Evolutionary conservation across 2,329 filamentous ascomycete species (phyloP).

Genomic region (Pseudocercospora fijiensis): DNA sequence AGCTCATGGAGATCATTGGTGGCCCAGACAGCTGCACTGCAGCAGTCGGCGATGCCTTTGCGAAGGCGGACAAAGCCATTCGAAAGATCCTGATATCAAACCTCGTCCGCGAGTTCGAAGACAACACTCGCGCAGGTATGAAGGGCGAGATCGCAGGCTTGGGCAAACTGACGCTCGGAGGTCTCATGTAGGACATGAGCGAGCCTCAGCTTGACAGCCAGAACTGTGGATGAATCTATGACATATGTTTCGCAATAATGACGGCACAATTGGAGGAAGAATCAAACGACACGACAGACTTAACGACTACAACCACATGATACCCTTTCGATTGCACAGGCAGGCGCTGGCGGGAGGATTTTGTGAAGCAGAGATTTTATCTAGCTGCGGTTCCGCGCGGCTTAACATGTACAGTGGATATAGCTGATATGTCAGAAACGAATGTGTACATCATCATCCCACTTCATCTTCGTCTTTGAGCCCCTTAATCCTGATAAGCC

Average conservation of each 20-base stretch:
- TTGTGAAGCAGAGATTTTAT: conserved; percentile 1
- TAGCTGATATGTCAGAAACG: background rate
- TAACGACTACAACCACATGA: background rate
- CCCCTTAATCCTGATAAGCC: background rate
- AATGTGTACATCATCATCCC: background rate
- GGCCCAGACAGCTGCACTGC: conserved; percentile 68
- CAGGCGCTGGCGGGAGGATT: conserved; percentile 1
- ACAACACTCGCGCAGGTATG: conserved; percentile 71
- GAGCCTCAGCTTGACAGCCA: conserved; percentile 8
- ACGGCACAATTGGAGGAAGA: conserved; percentile 4
- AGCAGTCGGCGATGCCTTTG: conserved; percentile 75
- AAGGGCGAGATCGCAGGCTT: conserved; percentile 82
- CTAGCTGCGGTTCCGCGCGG: conserved; percentile 3
- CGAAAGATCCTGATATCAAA: conserved; percentile 86
- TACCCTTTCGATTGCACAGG: conserved; percentile 9
- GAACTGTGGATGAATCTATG: background rate
- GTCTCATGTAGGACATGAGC: conserved; percentile 61
- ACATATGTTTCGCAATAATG: background rate
- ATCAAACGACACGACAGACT: conserved; percentile 1
- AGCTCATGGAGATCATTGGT: conserved; percentile 72
- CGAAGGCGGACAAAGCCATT: conserved; percentile 81
- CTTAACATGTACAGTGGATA: conserved; percentile 6
- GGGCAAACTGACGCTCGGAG: conserved; percentile 84
- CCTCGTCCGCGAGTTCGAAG: conserved; percentile 90
- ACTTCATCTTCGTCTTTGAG: background rate